Base-by-base conservation (phyloP, 1,284 basidiomycete species). In the Apiotrichum mycotoxinovorans region DNA sequence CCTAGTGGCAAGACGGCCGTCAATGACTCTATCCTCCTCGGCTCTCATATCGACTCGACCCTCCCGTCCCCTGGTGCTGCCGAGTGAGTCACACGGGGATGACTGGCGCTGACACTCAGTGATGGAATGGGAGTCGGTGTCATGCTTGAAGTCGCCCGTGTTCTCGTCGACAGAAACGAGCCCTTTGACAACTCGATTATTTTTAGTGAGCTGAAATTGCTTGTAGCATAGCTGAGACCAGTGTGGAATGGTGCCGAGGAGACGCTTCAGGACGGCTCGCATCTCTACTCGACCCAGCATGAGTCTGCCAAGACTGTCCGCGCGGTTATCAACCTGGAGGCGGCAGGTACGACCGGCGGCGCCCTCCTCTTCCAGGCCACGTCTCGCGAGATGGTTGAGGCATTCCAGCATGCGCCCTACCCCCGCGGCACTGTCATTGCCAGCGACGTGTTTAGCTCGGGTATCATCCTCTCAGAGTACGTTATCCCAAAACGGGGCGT, bases 361-460 rank as follows among this genome's bases (percentile, higher is more conserved):
- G 91, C 94, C 67, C 80, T 98, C 10, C 82, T 98, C 15, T 98
- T 98, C 81, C 95, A 98, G 79, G 95, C 95, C 0, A 97, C 91
- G 0, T 92, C 89, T 15, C 84, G 88, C 62, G 85, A 93, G 71
- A 96, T 98, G 91, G 89, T 98, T 20, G 82, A 88, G 58, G 93
- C 91, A 0, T 97, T 95, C 70, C 84, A 87, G 0, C 83, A 87
- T 64, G 89, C 91, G 0, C 92, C 93, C 4, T 80, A 86, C 67
- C 95, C 92, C 0, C 90, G 88, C 56, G 96, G 92, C 1, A 94
- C 91, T 0, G 85, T 97, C 56, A 83, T 92, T 43, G 95, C 95
- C 12, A 91, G 91, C 64, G 96, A 98, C 61, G 84, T 98, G 30
- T 98, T 98, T 77, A 86, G 86, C 51, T 95, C 91, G 0, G 95